Base-by-base conservation (phyloP, 768 basidiomycete species). In the Lentinula sp. region DNA sequence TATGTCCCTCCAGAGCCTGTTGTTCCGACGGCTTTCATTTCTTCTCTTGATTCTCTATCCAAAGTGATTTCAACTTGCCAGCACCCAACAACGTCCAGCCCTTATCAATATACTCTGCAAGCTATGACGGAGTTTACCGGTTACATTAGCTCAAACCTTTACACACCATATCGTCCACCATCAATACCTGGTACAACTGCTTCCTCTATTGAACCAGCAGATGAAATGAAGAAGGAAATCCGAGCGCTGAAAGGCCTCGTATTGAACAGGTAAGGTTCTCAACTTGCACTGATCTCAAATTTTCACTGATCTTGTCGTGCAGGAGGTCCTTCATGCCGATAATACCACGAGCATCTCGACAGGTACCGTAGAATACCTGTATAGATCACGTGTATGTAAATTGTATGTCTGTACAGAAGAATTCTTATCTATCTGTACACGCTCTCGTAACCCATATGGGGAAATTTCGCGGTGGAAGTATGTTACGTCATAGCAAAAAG, bases 231-330 rank as follows among this genome's bases (percentile, higher is more conserved):
- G 61, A 79, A 84, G 62, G 91, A 93, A 68, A 87, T 93, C 49
- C 78, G 88, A 60, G 86, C 88, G 12, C 72, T 93, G 66, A 93
- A 92, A 67, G 90, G 90, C 8, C 79, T 92, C 20, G 88, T 89
- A 51, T 74, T 93, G 48, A 93, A 90, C 69, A 76, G 91, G 85
- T 84, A 67, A 64, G 79, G 3, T 76, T 13, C 69, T 16, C 67
- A 57, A 51, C 65, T 50, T 51, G 0, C 42, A 15, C 28, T 37
- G 28, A 49, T 28, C 13, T 12, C n/a, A 13, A 10, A 16, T 32
- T 37, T 20, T 12, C 20, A 13, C n/a, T 12, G 41, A 63, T 51
- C 28, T 37, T 46, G 51, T 12, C 43, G 33, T 53, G 9, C 48
- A 72, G 71, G 51, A 68, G 71, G 28, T 64, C 73, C 23, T 74